Evolutionary conservation across 306 rosid species (phyloP).

Genomic region (Castanea crenata): DNA sequence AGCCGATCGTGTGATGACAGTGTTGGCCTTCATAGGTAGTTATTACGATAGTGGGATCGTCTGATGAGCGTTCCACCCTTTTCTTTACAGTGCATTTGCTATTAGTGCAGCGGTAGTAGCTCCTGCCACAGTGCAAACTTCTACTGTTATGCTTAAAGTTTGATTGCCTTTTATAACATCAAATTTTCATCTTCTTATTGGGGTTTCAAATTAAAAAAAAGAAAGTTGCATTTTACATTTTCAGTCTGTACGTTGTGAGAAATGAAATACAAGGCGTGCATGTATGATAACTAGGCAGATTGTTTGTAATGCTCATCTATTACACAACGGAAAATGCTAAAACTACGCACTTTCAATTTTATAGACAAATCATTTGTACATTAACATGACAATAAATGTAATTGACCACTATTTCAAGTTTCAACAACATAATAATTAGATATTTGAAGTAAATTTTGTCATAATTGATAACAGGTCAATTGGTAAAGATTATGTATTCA

Average conservation of each 20-base stretch:
- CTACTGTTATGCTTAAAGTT: not conserved
- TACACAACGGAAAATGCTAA: too few species aligned
- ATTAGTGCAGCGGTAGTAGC: conserved; percentile 98
- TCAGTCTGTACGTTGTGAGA: not conserved
- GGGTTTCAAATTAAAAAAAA: not conserved
- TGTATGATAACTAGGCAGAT: not conserved
- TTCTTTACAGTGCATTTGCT: conserved; percentile 97
- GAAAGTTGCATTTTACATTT: not conserved
- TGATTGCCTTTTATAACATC: not conserved
- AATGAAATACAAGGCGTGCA: not conserved
- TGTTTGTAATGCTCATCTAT: not conserved
- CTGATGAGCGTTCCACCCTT: conserved; percentile 89
- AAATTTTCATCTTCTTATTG: not conserved
- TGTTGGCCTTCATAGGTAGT: conserved; percentile 98
- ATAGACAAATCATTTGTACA: too few species aligned
- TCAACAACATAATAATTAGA: too few species aligned
- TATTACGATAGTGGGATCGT: conserved; percentile 74
- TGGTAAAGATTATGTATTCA: too few species aligned
- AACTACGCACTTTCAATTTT: too few species aligned
- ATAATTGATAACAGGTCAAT: too few species aligned
- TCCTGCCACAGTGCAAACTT: conserved; percentile 41
- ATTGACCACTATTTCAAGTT: too few species aligned
- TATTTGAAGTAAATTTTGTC: too few species aligned
- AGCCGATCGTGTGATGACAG: conserved; percentile 81
- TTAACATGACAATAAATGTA: too few species aligned